Base-by-base conservation (phyloP, 768 basidiomycete genomes). In the Lyophyllum shimeji region DNA sequence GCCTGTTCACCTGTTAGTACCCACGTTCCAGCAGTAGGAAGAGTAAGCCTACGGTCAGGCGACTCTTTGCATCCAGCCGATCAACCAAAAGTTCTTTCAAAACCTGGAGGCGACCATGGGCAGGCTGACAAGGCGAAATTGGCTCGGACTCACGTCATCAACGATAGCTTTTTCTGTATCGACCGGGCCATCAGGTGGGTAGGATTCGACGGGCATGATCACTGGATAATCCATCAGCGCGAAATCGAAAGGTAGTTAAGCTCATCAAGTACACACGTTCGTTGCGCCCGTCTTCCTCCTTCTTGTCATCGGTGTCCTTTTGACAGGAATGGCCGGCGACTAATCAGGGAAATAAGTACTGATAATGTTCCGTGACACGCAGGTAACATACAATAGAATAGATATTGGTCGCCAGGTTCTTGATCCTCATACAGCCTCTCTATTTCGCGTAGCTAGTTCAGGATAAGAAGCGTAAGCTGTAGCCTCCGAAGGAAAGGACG, bases 121-220 rank as follows among this genome's bases (percentile, higher is more conserved):
- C 3, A 7, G 17, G 27, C 12, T n/a, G 23, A 7, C 9, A 18
- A 15, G 20, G 4, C 11, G 17, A 11, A 11, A n/a, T n/a, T n/a
- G n/a, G n/a, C n/a, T n/a, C n/a, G n/a, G 23, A 52, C 57, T 11
- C 20, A 54, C 52, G 25, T 54, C 43, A 17, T 58, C 57, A 12
- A 23, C 7, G 43, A 44, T 44, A 1, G 43, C 11, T 7, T 23
- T 21, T 1, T 23, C 21, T 4, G 2, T 3, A 23, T 44, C 21
- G 9, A 44, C 3, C n/a, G 13, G 2, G 11, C 43, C 21, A 21
- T 13, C 21, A 2, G 21, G 7, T 1, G 7, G 18, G 11, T 11
- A 42, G 7, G 40, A 13, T 2, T 44, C 43, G 12, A 44, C 21
- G 7, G 43, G 43, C 11, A 44, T 12, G 9, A 44, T 44, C 12